Evolutionary conservation across 192 early-diverging fungal species (phyloP).

Genomic region (Podila epigama): DNA sequence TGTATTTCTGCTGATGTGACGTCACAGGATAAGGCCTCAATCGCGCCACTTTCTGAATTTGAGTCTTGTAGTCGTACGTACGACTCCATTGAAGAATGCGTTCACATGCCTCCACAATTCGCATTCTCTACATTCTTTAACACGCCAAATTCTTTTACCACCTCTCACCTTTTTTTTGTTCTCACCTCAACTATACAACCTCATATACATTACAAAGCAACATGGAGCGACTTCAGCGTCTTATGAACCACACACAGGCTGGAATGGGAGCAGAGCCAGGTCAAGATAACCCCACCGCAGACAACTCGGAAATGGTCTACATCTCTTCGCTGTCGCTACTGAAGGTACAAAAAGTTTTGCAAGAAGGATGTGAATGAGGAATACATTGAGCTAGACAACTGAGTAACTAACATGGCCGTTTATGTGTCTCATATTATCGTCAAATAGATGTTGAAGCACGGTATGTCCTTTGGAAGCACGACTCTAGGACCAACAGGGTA

Average conservation of each 20-base stretch:
- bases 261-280: slow-evolving; percentile 65
- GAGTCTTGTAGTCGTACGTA: no score
- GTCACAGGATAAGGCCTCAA: no score
- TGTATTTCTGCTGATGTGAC: no score
- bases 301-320: slow-evolving; percentile 99
- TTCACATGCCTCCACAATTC: no score
- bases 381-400: not conserved
- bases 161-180: not conserved
- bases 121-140: not conserved
- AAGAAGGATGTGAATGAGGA: not conserved
- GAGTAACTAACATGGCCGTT: not conserved
- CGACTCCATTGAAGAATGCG: no score
- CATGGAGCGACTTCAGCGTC: slow-evolving; percentile 69
- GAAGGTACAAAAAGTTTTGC: slow-evolving; percentile 66
- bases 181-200: not conserved
- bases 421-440: not conserved
- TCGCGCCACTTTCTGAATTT: no score
- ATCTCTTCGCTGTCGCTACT: slow-evolving; percentile 98
- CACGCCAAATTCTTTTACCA: not conserved
- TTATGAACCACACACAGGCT: slow-evolving; percentile 61
- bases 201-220: slow-evolving; percentile 4
- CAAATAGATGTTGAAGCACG: slow-evolving; percentile 87
- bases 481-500: slow-evolving; percentile 23
- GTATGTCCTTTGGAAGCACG: slow-evolving; percentile 42
- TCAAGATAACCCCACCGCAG: slow-evolving; percentile 91